Evolutionary conservation across 2,329 filamentous ascomycete species (phyloP).

Genomic region (Ascochyta koolunga): DNA sequence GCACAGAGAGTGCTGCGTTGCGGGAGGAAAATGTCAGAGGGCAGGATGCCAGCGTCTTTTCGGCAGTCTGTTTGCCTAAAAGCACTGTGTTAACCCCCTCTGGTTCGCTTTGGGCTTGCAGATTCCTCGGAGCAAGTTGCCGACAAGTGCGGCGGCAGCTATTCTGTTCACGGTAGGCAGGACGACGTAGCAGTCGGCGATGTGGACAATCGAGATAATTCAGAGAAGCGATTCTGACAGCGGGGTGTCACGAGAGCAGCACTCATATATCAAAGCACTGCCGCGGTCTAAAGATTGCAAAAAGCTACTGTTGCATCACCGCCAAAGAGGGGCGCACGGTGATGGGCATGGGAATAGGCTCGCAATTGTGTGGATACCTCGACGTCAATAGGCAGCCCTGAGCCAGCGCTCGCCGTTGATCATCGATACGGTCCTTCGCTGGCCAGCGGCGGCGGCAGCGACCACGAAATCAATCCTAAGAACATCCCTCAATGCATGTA

Average conservation of each 20-base stretch:
- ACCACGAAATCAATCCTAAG: constrained; percentile 1
- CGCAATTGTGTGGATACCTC: constrained; percentile 30
- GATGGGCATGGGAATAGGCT: constrained; percentile 21
- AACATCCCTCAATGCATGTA: constrained; percentile 9
- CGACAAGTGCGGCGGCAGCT: constrained; percentile 29
- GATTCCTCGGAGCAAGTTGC: constrained; percentile 31
- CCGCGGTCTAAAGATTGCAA: constrained; percentile 23
- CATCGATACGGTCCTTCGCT: constrained; percentile 18
- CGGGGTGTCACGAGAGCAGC: constrained; percentile 34
- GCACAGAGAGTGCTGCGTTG: constrained; percentile 6
- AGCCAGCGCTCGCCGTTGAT: constrained; percentile 26
- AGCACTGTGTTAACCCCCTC: constrained; percentile 27
- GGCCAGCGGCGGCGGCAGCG: constrained; percentile 7
- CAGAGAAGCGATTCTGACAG: constrained; percentile 16
- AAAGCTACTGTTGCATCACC: constrained; percentile 29
- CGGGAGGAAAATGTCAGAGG: constrained; percentile 4
- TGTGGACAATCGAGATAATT: constrained; percentile 1
- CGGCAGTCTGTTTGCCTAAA: constrained; percentile 10
- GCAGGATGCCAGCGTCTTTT: constrained; percentile 4
- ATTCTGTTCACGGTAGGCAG: constrained; percentile 28
- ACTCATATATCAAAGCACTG: constrained; percentile 24
- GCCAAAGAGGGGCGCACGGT: constrained; percentile 15
- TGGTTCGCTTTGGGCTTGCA: constrained; percentile 29
- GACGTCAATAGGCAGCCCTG: constrained; percentile 40
- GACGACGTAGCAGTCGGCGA: constrained; percentile 9